Evolutionary conservation across 2,329 filamentous ascomycete species (phyloP), one percentile per base, ranked within the genome.

Genomic region (Shiraia bambusicola): DNA sequence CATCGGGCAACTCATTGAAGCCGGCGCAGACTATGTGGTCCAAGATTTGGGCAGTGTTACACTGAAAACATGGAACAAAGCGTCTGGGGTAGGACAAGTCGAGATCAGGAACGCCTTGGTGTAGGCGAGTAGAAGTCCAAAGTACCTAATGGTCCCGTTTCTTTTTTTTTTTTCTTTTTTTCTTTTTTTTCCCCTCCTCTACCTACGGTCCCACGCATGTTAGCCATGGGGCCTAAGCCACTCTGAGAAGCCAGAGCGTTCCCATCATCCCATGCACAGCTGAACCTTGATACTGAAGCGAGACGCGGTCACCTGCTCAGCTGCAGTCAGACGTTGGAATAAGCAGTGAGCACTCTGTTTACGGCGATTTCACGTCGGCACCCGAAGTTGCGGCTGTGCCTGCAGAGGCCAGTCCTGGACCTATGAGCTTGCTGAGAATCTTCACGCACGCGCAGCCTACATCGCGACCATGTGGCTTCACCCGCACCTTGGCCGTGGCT

Each of bases 1-100:
- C 17, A 73, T 84, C 32, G 81, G 83, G 56, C 81, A 91, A 71
- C 77, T 95, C 35, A 72, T 77, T 47, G 80, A 78, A 33, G 88
- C 89, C 4, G 84, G 81, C n/a, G 88, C 91, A 31, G 89, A 95
- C 72, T 95, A 87, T 84, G 82, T 95, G 37, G 84, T 95, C 42
- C 76, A 77, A 67, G 88, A 96, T 70, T 75, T 95, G 71, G 75
- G 77, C 42, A 90, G 86, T 52, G 81, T 95, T 49, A 80, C 71
- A 55, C 72, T 94, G 40, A 72, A 73, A 57, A 71, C 81, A 14
- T 74, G 67, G 46, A 74, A 78, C 37, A 72, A 71, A 52, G 72
- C 76, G 47, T 77, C 74, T 36, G 82, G 81, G n/a, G 71, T 71
- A 50, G 77, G 87, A 40, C 80, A 78, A 52, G 69, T 94, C 50